Base-by-base conservation (phyloP, 768 basidiomycete species). In the Vararia minispora region DNA sequence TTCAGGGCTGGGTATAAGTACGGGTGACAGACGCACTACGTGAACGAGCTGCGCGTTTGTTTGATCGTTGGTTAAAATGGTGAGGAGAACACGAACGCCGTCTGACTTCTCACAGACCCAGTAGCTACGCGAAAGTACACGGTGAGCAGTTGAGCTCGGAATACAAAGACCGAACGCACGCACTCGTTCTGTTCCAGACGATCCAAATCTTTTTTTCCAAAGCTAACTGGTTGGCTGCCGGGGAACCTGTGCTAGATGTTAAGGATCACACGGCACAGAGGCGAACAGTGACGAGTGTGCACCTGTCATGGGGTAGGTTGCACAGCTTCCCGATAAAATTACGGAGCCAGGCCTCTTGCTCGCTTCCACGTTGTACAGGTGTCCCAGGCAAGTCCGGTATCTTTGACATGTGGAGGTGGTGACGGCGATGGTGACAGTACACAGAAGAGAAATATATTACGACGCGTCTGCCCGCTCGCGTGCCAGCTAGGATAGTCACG, bases 91-190 rank as follows among this genome's bases (percentile, higher is more conserved):
- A 25, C 95, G 77, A 36, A 99, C 57, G 10, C 95, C 95, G 54
- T 98, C 95, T 10, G 89, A 94, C 65, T 98, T 98, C 65, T 99
- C 95, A 62, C 91, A 95, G 29, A 99, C 95, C 94, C 94, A 99
- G 59, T 85, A 99, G 55, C 92, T 97, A 54, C 6, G 28, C 13
- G 28, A 32, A 8, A 35, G 9, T 13, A 20, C 27, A 17, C n/a
- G 25, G 18, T 18, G 23, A 33, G 6, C 21, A 25, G 4, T 28
- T 3, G 25, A 17, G 14, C 6, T 27, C 18, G 18, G 16, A 3
- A 22, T 7, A 31, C 25, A 3, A 43, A 23, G 9, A 35, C 25
- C 7, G 10, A 14, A 25, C 18, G 21, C 5, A 64, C 74, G 45
- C 58, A 92, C 91, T 98, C 89, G 64, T 82, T 74, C 13, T 61